phyloP scores from a whole-genome alignment of 2,329 filamentous ascomycete genomes.

The Colletotrichum orbiculare region DNA sequence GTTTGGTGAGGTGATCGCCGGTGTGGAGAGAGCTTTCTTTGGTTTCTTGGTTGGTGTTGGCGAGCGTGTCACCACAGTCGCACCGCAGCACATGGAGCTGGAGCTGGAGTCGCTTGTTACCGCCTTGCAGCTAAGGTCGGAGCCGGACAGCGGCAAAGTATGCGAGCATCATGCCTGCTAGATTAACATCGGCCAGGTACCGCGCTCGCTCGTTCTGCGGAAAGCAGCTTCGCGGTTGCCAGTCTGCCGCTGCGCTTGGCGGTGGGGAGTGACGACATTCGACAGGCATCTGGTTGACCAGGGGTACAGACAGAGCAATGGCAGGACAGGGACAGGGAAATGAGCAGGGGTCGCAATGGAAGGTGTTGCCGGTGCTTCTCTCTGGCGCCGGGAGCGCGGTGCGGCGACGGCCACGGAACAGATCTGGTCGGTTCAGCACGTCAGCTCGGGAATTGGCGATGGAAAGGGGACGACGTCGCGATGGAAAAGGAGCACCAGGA shows the following conservation, averaged over 20 bases:
- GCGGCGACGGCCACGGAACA: no score
- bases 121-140: slow-evolving; percentile 8
- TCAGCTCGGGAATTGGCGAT: no score
- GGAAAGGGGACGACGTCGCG: no score
- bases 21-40: no score
- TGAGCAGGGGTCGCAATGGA: neutral
- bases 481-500: no score
- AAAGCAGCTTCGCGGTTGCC: slow-evolving; percentile 16
- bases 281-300: slow-evolving; percentile 11
- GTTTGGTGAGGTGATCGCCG: no score
- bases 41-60: no score
- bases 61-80: no score
- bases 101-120: slow-evolving; percentile 8
- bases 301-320: neutral
- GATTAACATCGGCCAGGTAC: slow-evolving; percentile 21
- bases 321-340: neutral
- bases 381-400: neutral
- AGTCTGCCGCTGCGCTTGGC: slow-evolving; percentile 16
- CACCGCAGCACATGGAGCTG: neutral
- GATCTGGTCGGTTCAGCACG: no score
- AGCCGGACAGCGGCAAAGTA: slow-evolving; percentile 13
- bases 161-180: slow-evolving; percentile 32
- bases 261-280: slow-evolving; percentile 33
- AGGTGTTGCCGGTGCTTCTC: neutral
- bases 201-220: neutral